phyloP scores from a whole-genome alignment of 805 yeast genomes.

The Phaffomyces opuntiae region DNA sequence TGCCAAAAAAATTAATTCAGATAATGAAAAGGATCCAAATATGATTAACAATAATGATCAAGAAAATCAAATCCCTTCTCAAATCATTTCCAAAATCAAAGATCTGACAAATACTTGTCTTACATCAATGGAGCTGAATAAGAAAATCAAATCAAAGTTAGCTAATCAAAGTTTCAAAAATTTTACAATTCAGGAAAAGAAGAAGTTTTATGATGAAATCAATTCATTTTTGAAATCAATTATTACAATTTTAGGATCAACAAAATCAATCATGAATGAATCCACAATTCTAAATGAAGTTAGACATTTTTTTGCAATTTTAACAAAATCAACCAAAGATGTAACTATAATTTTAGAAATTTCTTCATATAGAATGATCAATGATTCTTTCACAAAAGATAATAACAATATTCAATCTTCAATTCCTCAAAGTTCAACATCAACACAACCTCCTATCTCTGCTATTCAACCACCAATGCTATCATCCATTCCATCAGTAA shows the following conservation, averaged over 20 bases:
- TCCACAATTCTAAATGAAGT: conserved; percentile 74
- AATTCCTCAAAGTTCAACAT: conserved; percentile 14
- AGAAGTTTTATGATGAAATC: conserved; percentile 77
- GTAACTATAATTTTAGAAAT: conserved; percentile 79
- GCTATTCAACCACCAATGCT: conserved; percentile 17
- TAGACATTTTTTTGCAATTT: conserved; percentile 67
- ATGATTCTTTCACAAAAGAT: conserved; percentile 14
- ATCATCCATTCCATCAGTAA: conserved; percentile 23
- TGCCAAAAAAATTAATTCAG: conserved; percentile 25
- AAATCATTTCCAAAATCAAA: conserved; percentile 56
- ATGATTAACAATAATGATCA: conserved; percentile 4
- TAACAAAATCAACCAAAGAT: conserved; percentile 87
- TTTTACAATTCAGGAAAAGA: conserved; percentile 44
- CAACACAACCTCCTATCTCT: conserved; percentile 5
- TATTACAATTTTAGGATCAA: conserved; percentile 74
- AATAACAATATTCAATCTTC: conserved; percentile 5
- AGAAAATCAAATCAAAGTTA: conserved; percentile 51
- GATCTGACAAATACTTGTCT: conserved; percentile 75
- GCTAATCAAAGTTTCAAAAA: conserved; percentile 32
- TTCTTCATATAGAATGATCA: conserved; percentile 39
- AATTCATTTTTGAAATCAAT: conserved; percentile 77
- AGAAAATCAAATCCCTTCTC: conserved; percentile 28
- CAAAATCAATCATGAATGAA: conserved; percentile 76
- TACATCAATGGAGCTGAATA: conserved; percentile 76
- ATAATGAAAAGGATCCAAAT: conserved; percentile 2